Base-by-base conservation (phyloP, 202 grass and related monocot species). In the Zizania palustris region DNA sequence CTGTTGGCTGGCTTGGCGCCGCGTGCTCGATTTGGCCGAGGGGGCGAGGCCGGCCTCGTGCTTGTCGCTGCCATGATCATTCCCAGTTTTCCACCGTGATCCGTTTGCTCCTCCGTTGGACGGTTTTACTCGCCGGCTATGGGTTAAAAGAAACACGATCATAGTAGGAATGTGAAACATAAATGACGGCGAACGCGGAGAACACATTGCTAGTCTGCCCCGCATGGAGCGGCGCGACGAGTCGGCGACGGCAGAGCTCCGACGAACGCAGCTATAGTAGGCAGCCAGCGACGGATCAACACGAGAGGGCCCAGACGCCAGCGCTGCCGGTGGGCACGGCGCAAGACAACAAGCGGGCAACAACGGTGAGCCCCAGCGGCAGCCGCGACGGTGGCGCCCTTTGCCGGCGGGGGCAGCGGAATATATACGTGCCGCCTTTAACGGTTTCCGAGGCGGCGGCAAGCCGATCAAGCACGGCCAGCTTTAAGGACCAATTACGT, bases 401-500 rank as follows among this genome's bases (percentile, higher is more conserved):
- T 60, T 71, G 9, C 69, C 59, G 28, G 44, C 39, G n/a, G 70
- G 79, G 51, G 73, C 73, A 78, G 67, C 39, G 41, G 71, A 65
- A 71, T 75, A 74, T 63, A 71, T 75, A 63, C 46, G 41, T 64
- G 71, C 84, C 4, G 61, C 59, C 82, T 85, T 88, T 88, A 81
- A 76, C 86, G 82, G 77, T 81, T 88, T 81, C 76, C 86, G 86
- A 88, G 86, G 86, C 65, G 20, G 72, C 65, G 77, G 66, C 76
- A 88, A 81, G 56, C 59, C 59, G 59, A n/a, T n/a, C n/a, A n/a
- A 75, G 77, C 80, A 45, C 75, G 75, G 38, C 63, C 58, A n/a
- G 60, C 81, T 88, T 80, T 76, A 85, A 88, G 77, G 82, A 88
- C 86, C 82, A 88, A 88, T 88, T 77, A 81, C 82, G 86, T 88